Conservation (phyloP, 371 early-diverging fungal genomes). For the Actinomortierella ambigua region DNA sequence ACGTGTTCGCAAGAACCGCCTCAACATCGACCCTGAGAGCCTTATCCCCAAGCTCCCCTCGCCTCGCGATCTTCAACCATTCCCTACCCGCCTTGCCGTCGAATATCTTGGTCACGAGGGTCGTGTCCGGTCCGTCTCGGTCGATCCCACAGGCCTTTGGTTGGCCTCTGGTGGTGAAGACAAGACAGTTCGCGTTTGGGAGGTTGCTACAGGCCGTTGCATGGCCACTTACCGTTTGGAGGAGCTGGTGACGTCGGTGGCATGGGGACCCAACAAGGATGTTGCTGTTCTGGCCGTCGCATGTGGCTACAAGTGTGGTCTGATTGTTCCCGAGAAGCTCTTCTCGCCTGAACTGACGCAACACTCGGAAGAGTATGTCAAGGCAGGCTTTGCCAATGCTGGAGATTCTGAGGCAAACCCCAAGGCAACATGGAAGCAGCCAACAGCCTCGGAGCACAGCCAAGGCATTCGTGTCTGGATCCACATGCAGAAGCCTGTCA, state of each 20-base stretch:
- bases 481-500: constrained; percentile 66
- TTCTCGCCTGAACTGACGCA: constrained; percentile 54
- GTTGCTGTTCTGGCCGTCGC: constrained; percentile 78
- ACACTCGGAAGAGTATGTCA: constrained; percentile 56
- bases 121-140: constrained; percentile 80
- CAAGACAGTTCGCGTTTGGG: constrained; percentile 88
- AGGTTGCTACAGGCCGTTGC: constrained; percentile 89
- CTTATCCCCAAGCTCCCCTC: constrained; percentile 95
- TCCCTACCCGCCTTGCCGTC: constrained; percentile 84
- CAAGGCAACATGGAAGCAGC: constrained; percentile 64
- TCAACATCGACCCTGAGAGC: constrained; percentile 90
- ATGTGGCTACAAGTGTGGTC: constrained; percentile 39
- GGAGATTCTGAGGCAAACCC: constrained; percentile 34
- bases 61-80: constrained; percentile 94
- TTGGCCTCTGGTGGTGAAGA: constrained; percentile 91
- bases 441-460: constrained; percentile 55
- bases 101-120: constrained; percentile 82
- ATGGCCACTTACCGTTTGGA: constrained; percentile 75
- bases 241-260: constrained; percentile 69
- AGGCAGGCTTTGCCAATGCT: constrained; percentile 53
- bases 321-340: constrained; percentile 60
- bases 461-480: constrained; percentile 60
- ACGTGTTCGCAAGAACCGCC: constrained; percentile 83
- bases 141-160: constrained; percentile 92
- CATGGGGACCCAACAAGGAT: constrained; percentile 90